Evolutionary conservation across 2,329 filamentous ascomycete genomes (phyloP).

Genomic region (Triangularia setosa): DNA sequence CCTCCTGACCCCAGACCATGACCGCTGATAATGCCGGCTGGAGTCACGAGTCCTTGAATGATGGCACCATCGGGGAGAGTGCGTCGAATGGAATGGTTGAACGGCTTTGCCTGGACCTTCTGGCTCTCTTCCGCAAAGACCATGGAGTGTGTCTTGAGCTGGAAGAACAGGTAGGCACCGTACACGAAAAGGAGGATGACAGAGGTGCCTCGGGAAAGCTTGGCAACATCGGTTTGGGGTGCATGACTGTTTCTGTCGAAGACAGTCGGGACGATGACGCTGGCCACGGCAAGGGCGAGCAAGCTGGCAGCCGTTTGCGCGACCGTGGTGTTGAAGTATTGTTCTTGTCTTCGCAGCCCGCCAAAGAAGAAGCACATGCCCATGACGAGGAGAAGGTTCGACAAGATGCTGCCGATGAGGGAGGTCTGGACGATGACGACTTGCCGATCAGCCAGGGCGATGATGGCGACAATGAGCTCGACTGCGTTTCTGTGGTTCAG

Average conservation of each 20-base stretch:
- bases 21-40: conserved; percentile 37
- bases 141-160: conserved; percentile 76
- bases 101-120: conserved; percentile 64
- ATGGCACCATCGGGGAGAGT: conserved; percentile 31
- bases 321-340: conserved; percentile 88
- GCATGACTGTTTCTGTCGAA: conserved; percentile 58
- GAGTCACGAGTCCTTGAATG: conserved; percentile 38
- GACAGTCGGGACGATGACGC: conserved; percentile 84
- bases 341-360: conserved; percentile 71
- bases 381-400: conserved; percentile 82
- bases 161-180: conserved; percentile 79
- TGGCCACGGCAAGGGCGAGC: conserved; percentile 72
- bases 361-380: conserved; percentile 93
- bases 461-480: conserved; percentile 82
- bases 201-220: conserved; percentile 67
- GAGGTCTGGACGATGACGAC: conserved; percentile 89
- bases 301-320: conserved; percentile 84
- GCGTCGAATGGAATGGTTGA: conserved; percentile 29
- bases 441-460: conserved; percentile 70
- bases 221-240: conserved; percentile 48
- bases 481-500: conserved; percentile 63
- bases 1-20: conserved; percentile 32
- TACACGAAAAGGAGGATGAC: conserved; percentile 84
- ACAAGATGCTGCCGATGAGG: conserved; percentile 85
- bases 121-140: conserved; percentile 78